Conservation (phyloP, 169 alveolate genomes). For the Plasmodium blacklocki region DNA sequence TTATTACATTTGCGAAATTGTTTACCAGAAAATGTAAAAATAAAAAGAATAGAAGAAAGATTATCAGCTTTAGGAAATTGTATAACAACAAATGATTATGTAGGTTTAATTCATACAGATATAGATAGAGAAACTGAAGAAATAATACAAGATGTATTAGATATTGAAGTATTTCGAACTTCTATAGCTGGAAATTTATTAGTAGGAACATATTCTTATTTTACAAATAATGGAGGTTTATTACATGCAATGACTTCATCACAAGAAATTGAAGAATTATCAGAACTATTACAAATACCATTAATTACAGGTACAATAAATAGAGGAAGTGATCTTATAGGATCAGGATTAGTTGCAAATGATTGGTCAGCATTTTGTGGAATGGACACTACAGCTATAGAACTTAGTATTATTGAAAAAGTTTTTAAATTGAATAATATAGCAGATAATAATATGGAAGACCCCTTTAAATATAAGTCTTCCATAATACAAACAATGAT, state of each 20-base stretch:
- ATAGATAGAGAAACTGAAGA: slow-evolving; percentile 99
- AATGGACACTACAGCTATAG: slow-evolving; percentile 99
- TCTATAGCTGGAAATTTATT: slow-evolving; percentile 99
- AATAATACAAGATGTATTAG: slow-evolving; percentile 96
- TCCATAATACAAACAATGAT: slow-evolving; percentile 71
- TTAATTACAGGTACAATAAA: slow-evolving; percentile 99
- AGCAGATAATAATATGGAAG: slow-evolving; percentile 33
- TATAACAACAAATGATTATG: slow-evolving; percentile 98
- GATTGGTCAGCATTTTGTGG: slow-evolving; percentile 99
- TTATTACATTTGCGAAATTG: slow-evolving; percentile 96
- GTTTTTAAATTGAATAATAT: slow-evolving; percentile 93
- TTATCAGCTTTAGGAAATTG: slow-evolving; percentile 98
- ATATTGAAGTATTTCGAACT: slow-evolving; percentile 98
- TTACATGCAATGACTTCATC: slow-evolving; percentile 97
- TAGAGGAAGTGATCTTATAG: slow-evolving; percentile 98
- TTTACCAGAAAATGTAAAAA: slow-evolving; percentile 95
- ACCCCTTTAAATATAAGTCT: slow-evolving; percentile 45
- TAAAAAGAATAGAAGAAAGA: slow-evolving; percentile 98
- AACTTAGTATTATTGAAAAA: slow-evolving; percentile 96
- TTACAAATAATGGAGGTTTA: slow-evolving; percentile 98
- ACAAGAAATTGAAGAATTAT: slow-evolving; percentile 98
- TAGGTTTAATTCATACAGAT: slow-evolving; percentile 98
- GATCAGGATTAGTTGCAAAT: slow-evolving; percentile 95
- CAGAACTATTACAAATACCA: slow-evolving; percentile 96
- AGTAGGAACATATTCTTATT: slow-evolving; percentile 97